Evolutionary conservation across 2,329 filamentous ascomycete genomes (phyloP).

Genomic region (Cercospora zeina): DNA sequence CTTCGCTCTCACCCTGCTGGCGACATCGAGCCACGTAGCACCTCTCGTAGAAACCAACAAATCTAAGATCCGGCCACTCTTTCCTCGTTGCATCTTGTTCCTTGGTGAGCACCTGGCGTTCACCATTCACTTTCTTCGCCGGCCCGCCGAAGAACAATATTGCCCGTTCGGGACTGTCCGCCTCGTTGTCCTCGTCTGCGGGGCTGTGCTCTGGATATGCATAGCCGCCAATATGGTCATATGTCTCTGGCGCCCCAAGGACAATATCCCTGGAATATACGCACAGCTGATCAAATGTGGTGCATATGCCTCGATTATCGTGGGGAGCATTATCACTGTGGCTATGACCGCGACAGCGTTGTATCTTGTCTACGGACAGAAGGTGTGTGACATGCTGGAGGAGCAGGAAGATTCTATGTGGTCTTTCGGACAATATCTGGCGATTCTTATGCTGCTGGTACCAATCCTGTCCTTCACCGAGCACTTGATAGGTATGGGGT

Average conservation of each 20-base stretch:
- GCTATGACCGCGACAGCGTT: neutral
- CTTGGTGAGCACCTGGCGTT: neutral
- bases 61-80: neutral
- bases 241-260: neutral
- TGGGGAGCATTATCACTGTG: neutral
- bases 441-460: neutral
- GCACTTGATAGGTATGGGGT: neutral
- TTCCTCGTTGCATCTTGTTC: neutral
- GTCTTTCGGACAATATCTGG: neutral
- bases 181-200: neutral
- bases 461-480: neutral
- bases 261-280: neutral
- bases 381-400: neutral
- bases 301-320: neutral
- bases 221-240: slow-evolving; percentile 1
- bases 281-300: neutral
- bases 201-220: neutral
- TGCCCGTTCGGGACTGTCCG: neutral
- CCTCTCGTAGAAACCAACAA: neutral
- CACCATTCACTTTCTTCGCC: neutral
- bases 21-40: neutral
- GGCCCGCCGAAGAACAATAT: neutral
- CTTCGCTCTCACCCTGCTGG: neutral
- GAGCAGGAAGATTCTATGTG: neutral
- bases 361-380: slow-evolving; percentile 2